Percentiles rank a stretch among this genome's conserved stretches.
phyloP scores from a whole-genome alignment of 805 yeast genomes.

The Yamadazyma philogaea region DNA sequence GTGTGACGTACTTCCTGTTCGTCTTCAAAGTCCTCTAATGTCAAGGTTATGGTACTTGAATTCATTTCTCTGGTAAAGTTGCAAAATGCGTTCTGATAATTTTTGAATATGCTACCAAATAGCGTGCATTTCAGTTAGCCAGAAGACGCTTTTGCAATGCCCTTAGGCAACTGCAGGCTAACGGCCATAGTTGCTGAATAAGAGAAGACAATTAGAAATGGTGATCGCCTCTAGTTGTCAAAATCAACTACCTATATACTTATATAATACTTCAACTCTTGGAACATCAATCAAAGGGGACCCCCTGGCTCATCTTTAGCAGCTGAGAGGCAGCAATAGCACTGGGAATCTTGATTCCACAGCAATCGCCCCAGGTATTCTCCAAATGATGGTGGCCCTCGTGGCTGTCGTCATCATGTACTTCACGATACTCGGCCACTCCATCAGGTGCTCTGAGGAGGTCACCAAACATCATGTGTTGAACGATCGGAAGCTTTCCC shows the following conservation, averaged over 20 bases:
- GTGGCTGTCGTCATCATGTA: conserved; percentile 20
- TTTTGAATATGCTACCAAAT: not conserved
- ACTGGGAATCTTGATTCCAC: conserved; percentile 95
- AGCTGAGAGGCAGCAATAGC: conserved; percentile 84
- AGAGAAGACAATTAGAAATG: not conserved
- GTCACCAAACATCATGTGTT: conserved; percentile 85
- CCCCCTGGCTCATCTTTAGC: conserved; percentile 25
- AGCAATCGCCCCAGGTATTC: conserved; percentile 92
- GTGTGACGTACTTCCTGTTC: not conserved
- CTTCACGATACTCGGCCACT: conserved; percentile 33
- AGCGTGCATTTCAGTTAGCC: no score
- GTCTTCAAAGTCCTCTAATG: not conserved
- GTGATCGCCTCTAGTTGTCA: no score
- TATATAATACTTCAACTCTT: conserved; percentile 5
- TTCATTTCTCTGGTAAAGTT: not conserved
- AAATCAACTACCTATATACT: not conserved
- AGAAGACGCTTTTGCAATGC: no score
- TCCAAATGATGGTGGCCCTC: conserved; percentile 21
- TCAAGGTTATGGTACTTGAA: not conserved
- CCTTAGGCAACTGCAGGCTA: no score
- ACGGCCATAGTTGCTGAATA: not conserved
- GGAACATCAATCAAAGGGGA: conserved; percentile 60
- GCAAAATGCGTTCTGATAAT: not conserved
- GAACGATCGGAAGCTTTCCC: conserved; percentile 86
- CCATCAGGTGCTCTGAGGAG: conserved; percentile 73